Percentiles rank a stretch among this genome's conserved stretches.
These are phyloP conservation scores for Solanum hybrid DNA, from an alignment of 305 asterid species.

Conservation along the genomic window DNA sequence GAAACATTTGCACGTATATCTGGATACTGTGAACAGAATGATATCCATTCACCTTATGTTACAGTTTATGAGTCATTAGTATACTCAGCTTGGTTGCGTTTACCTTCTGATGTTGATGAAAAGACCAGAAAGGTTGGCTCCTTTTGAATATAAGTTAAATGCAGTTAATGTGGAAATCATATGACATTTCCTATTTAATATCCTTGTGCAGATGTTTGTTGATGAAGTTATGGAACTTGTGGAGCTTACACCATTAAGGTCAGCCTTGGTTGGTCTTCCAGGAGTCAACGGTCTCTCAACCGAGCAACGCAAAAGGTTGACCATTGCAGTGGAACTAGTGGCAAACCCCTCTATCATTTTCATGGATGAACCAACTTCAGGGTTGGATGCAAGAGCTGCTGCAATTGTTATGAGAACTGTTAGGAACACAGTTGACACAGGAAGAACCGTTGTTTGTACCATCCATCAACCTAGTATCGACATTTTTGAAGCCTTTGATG, in stretches of 20 bases:
- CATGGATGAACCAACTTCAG: conserved; percentile 58
- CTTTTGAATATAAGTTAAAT: not conserved
- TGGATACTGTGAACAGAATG: conserved; percentile 17
- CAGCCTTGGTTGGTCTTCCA: not conserved
- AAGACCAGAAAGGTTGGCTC: conserved; percentile 16
- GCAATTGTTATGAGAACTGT: conserved; percentile 31
- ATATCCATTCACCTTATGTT: not conserved
- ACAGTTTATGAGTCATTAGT: conserved; percentile 15
- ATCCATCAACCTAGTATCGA: conserved; percentile 16
- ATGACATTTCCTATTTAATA: not conserved
- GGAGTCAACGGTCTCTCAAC: conserved; percentile 53
- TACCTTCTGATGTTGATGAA: conserved; percentile 15
- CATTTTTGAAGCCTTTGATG: conserved; percentile 30
- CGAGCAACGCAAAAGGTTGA: conserved; percentile 54
- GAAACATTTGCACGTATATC: conserved; percentile 23
- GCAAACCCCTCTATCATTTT: conserved; percentile 56
- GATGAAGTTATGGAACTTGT: conserved; percentile 50
- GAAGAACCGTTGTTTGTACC: not conserved
- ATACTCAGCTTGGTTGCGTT: conserved; percentile 23
- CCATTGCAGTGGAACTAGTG: conserved; percentile 55
- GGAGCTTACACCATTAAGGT: conserved; percentile 36
- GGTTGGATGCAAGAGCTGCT: conserved; percentile 55
- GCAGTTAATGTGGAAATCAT: not conserved
- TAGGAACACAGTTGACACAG: not conserved
- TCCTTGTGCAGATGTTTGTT: conserved; percentile 18